Percentiles rank a stretch among this genome's conserved stretches.
These are phyloP conservation scores for Herpotrichia juniperi DNA, from an alignment of 2,329 filamentous ascomycete genomes.

Conservation along the genomic window DNA sequence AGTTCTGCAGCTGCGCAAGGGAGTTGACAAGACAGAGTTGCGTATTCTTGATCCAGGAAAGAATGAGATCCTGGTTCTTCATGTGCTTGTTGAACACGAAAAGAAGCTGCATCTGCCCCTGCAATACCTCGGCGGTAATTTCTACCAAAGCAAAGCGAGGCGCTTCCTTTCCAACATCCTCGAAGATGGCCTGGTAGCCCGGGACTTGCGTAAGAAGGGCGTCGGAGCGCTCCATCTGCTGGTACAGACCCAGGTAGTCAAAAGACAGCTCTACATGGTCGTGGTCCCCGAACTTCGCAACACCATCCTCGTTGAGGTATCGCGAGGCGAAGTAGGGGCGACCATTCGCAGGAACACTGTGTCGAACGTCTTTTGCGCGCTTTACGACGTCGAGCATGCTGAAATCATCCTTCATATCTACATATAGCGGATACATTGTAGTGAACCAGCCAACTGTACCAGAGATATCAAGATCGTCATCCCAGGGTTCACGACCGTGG, in stretches of 20 bases:
- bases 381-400: constrained; percentile 57
- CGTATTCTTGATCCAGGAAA: constrained; percentile 20
- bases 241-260: constrained; percentile 57
- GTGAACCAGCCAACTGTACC: constrained; percentile 26
- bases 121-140: constrained; percentile 17
- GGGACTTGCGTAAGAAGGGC: constrained; percentile 49
- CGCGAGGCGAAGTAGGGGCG: constrained; percentile 52
- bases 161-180: constrained; percentile 13
- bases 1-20: constrained; percentile 2
- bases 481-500: constrained; percentile 23
- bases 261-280: constrained; percentile 64
- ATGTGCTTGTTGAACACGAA: constrained; percentile 17
- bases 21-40: constrained; percentile 6
- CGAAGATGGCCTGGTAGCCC: constrained; percentile 15
- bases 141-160: constrained; percentile 23
- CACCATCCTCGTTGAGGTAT: constrained; percentile 16
- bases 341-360: constrained; percentile 50
- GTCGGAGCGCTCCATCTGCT: constrained; percentile 54
- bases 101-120: constrained; percentile 11
- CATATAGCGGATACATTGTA: constrained; percentile 51
- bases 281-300: constrained; percentile 36
- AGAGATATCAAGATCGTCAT: constrained; percentile 20
- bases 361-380: constrained; percentile 57
- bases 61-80: constrained; percentile 14
- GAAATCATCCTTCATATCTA: constrained; percentile 51